Base-by-base conservation (phyloP, 257 asterid genomes). In the Forsythia suspensa region DNA sequence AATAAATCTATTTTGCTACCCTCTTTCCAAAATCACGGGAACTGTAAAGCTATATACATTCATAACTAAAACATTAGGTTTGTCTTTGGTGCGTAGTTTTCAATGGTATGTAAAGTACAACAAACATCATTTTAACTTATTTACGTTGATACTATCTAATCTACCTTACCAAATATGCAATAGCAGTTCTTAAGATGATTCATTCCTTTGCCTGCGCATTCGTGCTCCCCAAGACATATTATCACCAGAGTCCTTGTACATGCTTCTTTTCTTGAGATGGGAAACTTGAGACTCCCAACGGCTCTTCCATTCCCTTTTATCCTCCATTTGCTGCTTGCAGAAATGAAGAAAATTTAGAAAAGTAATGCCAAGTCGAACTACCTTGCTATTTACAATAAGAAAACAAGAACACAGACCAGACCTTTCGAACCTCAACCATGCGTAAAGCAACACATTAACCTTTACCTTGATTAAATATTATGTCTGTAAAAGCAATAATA, bases 201-300 rank as follows among this genome's bases (percentile, higher is more conserved):
- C 86, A 15, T 81, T 79, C 71, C 88, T 89, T 85, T 84, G 91
- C 84, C 82, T 79, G 40, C 97, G 94, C 84, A 94, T 82, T 76
- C 87, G 81, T 20, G 94, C 97, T 1, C 89, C 97, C 97, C 98
- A 94, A 0, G 98, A 94, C 89, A 81, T 87, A 71, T 73, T 76
- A 46, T 78, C 87, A 5, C 52, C 80, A 0, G 82, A 55, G 44
- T 88, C 90, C 82, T 87, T 91, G 24, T 82, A 48, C 86, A 12
- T 48, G 71, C 95, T 89, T 86, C 93, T 87, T 79, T 82, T 83
- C 83, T 89, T 88, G 24, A 94, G 87, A 79, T 81, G 95, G 3
- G 94, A 87, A 39, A 94, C 77, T 72, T 92, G 98, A 8, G 86
- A 79, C 84, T 92, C 89, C 97, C 97, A 92, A 7, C 84, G 85